Percentiles rank a stretch among this genome's conserved stretches.
These are phyloP conservation scores for Closterium sp. DNA, from an alignment of 139 green algal species.

Conservation along the genomic window DNA sequence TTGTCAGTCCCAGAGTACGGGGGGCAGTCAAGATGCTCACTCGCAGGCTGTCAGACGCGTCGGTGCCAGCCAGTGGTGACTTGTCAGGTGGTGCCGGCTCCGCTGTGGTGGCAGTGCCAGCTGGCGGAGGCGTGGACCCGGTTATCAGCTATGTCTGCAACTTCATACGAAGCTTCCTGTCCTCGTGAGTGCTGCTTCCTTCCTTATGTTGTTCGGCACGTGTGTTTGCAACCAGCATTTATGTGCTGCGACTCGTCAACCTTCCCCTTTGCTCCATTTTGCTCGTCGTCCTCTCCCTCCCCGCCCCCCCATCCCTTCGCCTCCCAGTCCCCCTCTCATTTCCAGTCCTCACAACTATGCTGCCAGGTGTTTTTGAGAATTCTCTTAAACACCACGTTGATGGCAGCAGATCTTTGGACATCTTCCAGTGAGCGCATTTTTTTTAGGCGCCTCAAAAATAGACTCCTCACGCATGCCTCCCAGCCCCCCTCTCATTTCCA, in stretches of 20 bases:
- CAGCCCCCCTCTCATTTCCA: no score
- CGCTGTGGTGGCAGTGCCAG: background rate
- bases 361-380: no score
- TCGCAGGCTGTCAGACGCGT: background rate
- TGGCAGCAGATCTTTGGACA: no score
- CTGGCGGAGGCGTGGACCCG: background rate
- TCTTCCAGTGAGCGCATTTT: no score
- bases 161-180: background rate
- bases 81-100: background rate
- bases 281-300: background rate
- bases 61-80: background rate
- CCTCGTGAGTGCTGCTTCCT: background rate
- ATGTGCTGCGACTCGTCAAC: no score
- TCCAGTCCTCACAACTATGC: no score
- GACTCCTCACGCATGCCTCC: no score
- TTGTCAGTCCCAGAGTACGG: background rate
- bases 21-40: background rate
- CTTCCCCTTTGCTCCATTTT: no score
- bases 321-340: background rate
- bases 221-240: no score
- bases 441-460: no score
- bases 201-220: no score
- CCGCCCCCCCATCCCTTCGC: background rate
- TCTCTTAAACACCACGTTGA: no score
- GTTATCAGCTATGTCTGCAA: background rate